These are phyloP conservation scores for Aspergillus baeticus DNA, from an alignment of 495 filamentous ascomycete species.

Conservation along the genomic window DNA sequence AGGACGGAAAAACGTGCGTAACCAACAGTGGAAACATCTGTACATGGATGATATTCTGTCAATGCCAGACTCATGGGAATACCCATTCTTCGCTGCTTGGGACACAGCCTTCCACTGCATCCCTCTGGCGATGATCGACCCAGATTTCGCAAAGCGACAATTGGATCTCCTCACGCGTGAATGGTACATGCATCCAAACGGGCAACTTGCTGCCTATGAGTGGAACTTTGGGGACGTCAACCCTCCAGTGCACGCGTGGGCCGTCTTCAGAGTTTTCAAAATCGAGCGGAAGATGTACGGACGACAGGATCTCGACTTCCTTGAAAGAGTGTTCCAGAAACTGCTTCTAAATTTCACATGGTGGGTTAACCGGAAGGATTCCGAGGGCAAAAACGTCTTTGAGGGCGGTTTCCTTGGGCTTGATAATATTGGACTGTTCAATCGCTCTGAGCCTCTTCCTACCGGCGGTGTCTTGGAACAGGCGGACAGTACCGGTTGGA, in stretches of 20 bases:
- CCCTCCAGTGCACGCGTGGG: slow-evolving; percentile 95
- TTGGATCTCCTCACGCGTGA: slow-evolving; percentile 91
- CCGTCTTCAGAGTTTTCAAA: slow-evolving; percentile 92
- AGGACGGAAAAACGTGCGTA: slow-evolving; percentile 76
- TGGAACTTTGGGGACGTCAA: slow-evolving; percentile 99
- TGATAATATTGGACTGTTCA: slow-evolving; percentile 96
- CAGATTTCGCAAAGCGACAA: slow-evolving; percentile 97
- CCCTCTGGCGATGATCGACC: slow-evolving; percentile 93
- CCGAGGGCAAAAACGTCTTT: slow-evolving; percentile 91
- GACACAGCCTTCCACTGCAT: slow-evolving; percentile 97
- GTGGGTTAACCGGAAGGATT: slow-evolving; percentile 98
- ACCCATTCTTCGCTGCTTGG: slow-evolving; percentile 98
- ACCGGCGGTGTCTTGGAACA: slow-evolving; percentile 93
- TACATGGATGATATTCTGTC: slow-evolving; percentile 91
- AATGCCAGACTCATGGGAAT: slow-evolving; percentile 98
- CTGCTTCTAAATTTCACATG: slow-evolving; percentile 95
- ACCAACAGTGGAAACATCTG: slow-evolving; percentile 88
- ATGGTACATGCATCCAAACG: slow-evolving; percentile 99
- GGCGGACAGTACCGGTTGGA: slow-evolving; percentile 97
- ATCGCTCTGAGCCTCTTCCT: slow-evolving; percentile 93
- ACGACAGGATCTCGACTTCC: slow-evolving; percentile 88
- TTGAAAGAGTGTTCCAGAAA: slow-evolving; percentile 96
- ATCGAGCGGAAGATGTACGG: slow-evolving; percentile 98
- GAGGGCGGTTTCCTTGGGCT: slow-evolving; percentile 96
- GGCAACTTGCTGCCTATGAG: slow-evolving; percentile 87